Percentiles rank a stretch among this genome's conserved stretches.
phyloP scores from a whole-genome alignment of 164 flowering plant genomes.

The Magnolia sinica region DNA sequence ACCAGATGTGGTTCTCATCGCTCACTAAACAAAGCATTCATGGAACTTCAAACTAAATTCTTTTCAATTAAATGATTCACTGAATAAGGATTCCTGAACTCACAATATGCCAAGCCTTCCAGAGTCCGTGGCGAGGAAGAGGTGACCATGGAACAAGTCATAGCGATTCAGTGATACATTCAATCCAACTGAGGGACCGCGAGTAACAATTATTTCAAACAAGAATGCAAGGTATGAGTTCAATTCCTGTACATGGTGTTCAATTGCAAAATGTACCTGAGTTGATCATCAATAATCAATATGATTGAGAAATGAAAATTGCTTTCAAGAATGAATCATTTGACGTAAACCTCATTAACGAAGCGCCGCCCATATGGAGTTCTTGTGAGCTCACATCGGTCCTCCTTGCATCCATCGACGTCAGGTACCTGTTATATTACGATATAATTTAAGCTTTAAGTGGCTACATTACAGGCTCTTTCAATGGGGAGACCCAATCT shows the following conservation, averaged over 20 bases:
- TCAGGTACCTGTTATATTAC: conserved; percentile 67
- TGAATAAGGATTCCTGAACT: conserved; percentile 27
- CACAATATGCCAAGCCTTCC: conserved; percentile 93
- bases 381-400: conserved; percentile 81
- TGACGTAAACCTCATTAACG: conserved; percentile 53
- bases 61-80: no score
- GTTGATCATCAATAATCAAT: background rate
- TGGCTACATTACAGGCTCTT: background rate
- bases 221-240: conserved; percentile 71
- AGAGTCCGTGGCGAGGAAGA: conserved; percentile 66
- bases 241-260: conserved; percentile 54
- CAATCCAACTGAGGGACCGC: conserved; percentile 74
- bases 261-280: background rate
- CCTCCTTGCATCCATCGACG: conserved; percentile 57
- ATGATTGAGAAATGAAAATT: background rate
- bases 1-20: no score
- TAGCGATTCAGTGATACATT: conserved; percentile 67
- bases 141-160: conserved; percentile 94
- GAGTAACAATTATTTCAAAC: conserved; percentile 65
- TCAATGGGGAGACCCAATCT: background rate
- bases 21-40: no score
- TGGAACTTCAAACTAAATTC: background rate
- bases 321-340: background rate
- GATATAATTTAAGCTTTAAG: background rate
- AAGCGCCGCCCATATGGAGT: conserved; percentile 87